phyloP scores from a whole-genome alignment of 495 filamentous ascomycete genomes.

The Penicillium argentinense region DNA sequence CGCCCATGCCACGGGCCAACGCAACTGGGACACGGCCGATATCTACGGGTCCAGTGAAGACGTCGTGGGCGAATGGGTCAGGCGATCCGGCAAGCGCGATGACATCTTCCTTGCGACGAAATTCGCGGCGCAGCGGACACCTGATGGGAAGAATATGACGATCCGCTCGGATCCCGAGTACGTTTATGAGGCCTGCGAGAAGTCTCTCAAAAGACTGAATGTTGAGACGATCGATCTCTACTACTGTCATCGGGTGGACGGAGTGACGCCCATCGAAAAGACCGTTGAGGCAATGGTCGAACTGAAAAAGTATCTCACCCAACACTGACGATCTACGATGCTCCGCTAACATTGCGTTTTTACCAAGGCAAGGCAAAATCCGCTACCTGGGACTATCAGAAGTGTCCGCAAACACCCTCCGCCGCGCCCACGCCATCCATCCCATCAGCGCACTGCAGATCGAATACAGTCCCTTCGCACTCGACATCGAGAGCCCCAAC shows the following conservation, averaged over 20 bases:
- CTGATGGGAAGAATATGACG: not conserved
- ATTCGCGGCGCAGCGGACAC: conserved; percentile 37
- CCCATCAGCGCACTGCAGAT: conserved; percentile 62
- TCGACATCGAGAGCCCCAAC: conserved; percentile 56
- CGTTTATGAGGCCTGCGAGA: conserved; percentile 48
- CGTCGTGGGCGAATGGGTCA: conserved; percentile 58
- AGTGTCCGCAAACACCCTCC: conserved; percentile 53
- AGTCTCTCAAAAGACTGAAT: conserved; percentile 52
- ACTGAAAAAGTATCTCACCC: conserved; percentile 40
- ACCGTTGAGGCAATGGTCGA: conserved; percentile 61
- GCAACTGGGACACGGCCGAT: conserved; percentile 61
- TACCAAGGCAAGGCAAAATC: conserved; percentile 53
- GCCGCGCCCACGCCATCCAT: conserved; percentile 60
- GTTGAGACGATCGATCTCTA: conserved; percentile 60
- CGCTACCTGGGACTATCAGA: conserved; percentile 57
- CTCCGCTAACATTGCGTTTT: no score
- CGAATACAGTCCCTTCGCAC: conserved; percentile 60
- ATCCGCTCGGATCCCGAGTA: conserved; percentile 55
- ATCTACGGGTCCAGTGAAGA: conserved; percentile 44
- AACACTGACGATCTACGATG: not conserved
- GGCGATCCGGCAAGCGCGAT: conserved; percentile 50
- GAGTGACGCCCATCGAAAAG: conserved; percentile 51
- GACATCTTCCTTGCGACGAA: conserved; percentile 61
- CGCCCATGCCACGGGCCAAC: conserved; percentile 51
- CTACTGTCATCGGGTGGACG: conserved; percentile 47